Conservation (phyloP, 225 moss, liverwort and hornwort genomes). For the Pseudisothecium myosuroides region DNA sequence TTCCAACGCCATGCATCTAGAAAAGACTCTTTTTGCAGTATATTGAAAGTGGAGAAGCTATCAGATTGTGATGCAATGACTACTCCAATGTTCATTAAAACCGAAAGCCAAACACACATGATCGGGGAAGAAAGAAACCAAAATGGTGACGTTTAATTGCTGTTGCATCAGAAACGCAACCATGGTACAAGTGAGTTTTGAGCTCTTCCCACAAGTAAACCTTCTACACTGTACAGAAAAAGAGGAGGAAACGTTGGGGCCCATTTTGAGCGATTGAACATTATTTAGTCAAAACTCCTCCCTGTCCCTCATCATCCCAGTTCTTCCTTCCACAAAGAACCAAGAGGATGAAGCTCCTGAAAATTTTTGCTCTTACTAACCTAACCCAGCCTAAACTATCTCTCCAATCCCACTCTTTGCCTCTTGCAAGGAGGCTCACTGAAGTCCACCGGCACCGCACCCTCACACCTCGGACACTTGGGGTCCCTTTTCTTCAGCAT, state of each 20-base stretch:
- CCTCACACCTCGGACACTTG: slow-evolving; percentile 36
- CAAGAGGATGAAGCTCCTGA: neutral
- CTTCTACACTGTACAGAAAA: neutral
- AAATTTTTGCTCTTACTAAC: neutral
- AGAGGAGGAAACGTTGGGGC: neutral
- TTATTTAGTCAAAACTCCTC: neutral
- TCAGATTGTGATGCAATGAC: no score
- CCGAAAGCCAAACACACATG: neutral
- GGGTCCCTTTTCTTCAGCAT: slow-evolving; percentile 48
- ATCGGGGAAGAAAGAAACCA: neutral
- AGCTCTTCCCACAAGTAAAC: neutral
- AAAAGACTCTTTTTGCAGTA: neutral
- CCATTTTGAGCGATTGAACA: neutral
- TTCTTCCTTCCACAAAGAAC: neutral
- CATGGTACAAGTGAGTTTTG: slow-evolving; percentile 3
- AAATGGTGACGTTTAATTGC: neutral
- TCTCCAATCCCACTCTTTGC: neutral
- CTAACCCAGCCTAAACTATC: neutral
- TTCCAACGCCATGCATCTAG: neutral
- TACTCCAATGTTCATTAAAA: neutral
- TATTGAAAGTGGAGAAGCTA: neutral
- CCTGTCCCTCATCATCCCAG: neutral
- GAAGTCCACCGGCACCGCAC: slow-evolving; percentile 34
- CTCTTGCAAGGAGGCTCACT: slow-evolving; percentile 21
- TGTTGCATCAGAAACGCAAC: neutral